phyloP scores from a whole-genome alignment of 1,284 basidiomycete genomes.

The Peniophora sp. region DNA sequence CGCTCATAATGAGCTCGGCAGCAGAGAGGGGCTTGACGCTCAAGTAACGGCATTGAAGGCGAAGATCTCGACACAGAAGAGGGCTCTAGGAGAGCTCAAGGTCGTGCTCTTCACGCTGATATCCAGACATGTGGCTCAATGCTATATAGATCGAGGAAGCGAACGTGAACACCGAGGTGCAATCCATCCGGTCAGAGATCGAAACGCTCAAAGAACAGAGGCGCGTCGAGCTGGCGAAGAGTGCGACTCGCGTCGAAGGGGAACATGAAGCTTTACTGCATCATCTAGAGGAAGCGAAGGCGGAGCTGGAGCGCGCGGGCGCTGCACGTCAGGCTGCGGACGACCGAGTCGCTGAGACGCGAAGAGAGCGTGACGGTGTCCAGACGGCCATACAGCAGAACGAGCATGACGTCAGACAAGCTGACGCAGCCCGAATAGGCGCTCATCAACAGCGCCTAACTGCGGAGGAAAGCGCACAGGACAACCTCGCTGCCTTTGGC shows the following conservation, averaged over 20 bases:
- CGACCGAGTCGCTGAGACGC: constrained; percentile 19
- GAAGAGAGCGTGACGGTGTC: constrained; percentile 20
- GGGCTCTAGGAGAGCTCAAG: constrained; percentile 33
- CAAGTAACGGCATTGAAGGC: constrained; percentile 35
- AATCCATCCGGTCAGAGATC: constrained; percentile 40
- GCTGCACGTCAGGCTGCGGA: constrained; percentile 25
- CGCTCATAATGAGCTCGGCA: constrained; percentile 39
- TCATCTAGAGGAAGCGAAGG: constrained; percentile 38
- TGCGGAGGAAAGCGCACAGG: constrained; percentile 38
- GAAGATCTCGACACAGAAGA: constrained; percentile 38
- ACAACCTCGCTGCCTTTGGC: constrained; percentile 59
- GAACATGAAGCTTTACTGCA: constrained; percentile 50
- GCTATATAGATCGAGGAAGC: too few species aligned
- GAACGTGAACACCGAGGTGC: constrained; percentile 27
- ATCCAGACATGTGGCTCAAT: too few species aligned
- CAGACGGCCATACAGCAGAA: constrained; percentile 15
- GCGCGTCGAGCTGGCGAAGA: constrained; percentile 39
- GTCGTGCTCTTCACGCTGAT: constrained; percentile 27
- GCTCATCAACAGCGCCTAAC: constrained; percentile 37
- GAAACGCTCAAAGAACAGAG: constrained; percentile 34
- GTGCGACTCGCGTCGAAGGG: constrained; percentile 49
- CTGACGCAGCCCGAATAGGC: constrained; percentile 32
- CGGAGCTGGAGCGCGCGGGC: constrained; percentile 15
- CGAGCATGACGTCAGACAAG: constrained; percentile 19
- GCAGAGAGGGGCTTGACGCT: constrained; percentile 41